Percentiles rank a stretch among this genome's conserved stretches.
These are phyloP conservation scores for Clarireedia hainanense DNA, from an alignment of 2,329 filamentous ascomycete species.

Conservation along the genomic window DNA sequence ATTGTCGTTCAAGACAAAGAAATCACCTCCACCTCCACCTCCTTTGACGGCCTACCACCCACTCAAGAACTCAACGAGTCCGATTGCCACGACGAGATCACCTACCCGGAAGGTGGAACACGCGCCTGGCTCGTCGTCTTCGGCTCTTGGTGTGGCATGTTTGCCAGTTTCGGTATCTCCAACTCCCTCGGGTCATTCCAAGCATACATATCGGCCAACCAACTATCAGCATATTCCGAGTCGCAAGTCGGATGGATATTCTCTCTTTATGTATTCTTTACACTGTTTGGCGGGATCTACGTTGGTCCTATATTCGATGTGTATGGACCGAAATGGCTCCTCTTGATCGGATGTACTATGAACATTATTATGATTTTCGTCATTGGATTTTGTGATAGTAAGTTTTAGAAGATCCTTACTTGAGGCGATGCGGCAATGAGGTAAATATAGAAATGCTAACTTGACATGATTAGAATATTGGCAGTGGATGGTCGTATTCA, in stretches of 20 bases:
- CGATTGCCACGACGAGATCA: conserved; percentile 4
- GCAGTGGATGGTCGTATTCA: conserved; percentile 77
- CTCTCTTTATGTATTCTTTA: conserved; percentile 70
- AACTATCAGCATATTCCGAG: conserved; percentile 48
- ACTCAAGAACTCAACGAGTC: no score
- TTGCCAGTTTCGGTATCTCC: conserved; percentile 70
- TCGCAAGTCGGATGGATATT: conserved; percentile 85
- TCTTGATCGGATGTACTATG: conserved; percentile 55
- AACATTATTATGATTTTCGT: conserved; percentile 54
- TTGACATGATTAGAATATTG: conserved; percentile 15
- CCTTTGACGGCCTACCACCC: neutral
- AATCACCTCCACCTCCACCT: neutral
- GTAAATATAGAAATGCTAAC: neutral
- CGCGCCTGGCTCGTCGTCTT: conserved; percentile 79
- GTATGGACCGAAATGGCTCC: conserved; percentile 65
- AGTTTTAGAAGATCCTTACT: neutral
- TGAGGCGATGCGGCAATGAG: no score
- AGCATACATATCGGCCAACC: conserved; percentile 4
- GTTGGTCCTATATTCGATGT: conserved; percentile 82
- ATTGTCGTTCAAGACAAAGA: neutral
- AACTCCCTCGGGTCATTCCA: conserved; percentile 75
- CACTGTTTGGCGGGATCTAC: conserved; percentile 77
- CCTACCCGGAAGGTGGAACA: conserved; percentile 70
- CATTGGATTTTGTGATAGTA: conserved; percentile 59
- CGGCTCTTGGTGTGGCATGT: conserved; percentile 73